A percentile compares a stretch with the other conserved stretches of the same genome.
Conservation (phyloP, 257 asterid species). For the Coffea canephora region DNA sequence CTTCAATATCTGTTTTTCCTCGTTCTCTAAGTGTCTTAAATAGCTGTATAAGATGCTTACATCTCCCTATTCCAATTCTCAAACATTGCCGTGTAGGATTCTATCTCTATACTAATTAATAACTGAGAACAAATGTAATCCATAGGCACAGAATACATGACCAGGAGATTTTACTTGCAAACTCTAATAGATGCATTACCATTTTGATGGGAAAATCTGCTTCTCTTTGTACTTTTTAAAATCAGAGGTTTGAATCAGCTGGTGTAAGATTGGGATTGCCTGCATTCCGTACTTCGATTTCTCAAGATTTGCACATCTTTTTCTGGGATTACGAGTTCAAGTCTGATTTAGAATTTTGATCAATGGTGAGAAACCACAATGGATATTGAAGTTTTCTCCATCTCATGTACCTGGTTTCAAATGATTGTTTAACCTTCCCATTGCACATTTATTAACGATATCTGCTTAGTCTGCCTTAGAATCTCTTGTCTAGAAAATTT, state of each 20-base stretch:
- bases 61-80: background rate
- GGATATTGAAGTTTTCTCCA: background rate
- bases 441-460: background rate
- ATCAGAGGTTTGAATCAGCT: background rate
- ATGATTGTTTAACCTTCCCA: background rate
- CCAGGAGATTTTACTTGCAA: background rate
- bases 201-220: background rate
- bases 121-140: background rate
- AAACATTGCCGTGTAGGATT: background rate
- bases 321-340: background rate
- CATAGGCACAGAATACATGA: background rate
- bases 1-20: background rate
- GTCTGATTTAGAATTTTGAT: background rate
- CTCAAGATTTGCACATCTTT: too few relatives aligned
- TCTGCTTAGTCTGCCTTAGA: background rate
- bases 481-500: background rate
- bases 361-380: background rate
- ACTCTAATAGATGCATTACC: background rate
- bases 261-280: background rate
- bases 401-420: background rate
- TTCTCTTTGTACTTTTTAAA: background rate
- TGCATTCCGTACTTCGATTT: background rate
- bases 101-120: background rate
- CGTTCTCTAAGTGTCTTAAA: background rate
- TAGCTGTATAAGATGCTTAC: background rate